These are phyloP conservation scores for Aspergillus eucalypticola DNA, from an alignment of 2,329 filamentous ascomycete genomes.

Conservation along the genomic window DNA sequence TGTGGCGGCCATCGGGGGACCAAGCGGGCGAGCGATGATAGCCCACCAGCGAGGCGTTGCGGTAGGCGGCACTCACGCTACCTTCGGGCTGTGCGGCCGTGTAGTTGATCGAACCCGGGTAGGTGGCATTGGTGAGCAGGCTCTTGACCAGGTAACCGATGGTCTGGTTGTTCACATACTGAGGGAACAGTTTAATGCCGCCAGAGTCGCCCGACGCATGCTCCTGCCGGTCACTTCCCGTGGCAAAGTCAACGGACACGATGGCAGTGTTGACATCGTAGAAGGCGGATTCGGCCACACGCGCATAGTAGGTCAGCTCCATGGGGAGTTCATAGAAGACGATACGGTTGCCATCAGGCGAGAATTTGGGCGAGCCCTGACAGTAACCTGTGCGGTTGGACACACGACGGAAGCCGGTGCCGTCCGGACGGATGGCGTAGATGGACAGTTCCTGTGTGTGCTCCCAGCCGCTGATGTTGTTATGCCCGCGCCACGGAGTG, in stretches of 20 bases:
- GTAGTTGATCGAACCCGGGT: not conserved
- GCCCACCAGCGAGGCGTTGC: not conserved
- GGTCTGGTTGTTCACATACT: not conserved
- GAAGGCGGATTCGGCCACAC: conserved; percentile 27
- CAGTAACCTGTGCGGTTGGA: conserved; percentile 36
- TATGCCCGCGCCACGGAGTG: conserved; percentile 45
- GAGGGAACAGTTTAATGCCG: not conserved
- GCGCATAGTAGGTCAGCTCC: conserved; percentile 42
- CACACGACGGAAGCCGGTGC: conserved; percentile 39
- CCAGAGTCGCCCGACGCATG: not conserved
- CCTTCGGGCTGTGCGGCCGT: not conserved
- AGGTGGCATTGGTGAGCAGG: not conserved
- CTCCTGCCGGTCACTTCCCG: conserved; percentile 29
- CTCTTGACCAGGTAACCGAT: not conserved
- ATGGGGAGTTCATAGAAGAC: conserved; percentile 44
- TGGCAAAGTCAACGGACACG: conserved; percentile 40
- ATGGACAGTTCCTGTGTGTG: conserved; percentile 46
- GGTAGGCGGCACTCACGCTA: not conserved
- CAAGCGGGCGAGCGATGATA: conserved; percentile 26
- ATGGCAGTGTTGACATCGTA: conserved; percentile 2
- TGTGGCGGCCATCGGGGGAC: conserved; percentile 36
- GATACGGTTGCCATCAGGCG: conserved; percentile 38
- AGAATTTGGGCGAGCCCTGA: conserved; percentile 44
- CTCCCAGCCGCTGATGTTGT: conserved; percentile 43
- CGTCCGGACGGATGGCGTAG: conserved; percentile 42